phyloP scores from a whole-genome alignment of 2,329 filamentous ascomycete species.

The Aspergillus nomiae region DNA sequence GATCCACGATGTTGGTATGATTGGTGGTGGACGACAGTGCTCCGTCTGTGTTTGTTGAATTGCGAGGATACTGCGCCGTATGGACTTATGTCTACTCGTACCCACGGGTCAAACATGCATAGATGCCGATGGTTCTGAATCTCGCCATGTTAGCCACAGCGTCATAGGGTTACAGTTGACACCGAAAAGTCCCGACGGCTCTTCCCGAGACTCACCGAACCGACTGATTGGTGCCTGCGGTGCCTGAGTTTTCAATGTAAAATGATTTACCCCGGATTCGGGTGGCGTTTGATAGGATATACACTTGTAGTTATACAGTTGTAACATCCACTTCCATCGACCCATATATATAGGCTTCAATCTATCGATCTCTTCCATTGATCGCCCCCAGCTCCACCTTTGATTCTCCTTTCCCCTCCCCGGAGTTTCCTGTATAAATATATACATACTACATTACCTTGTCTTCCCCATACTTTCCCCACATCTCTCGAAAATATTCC shows the following conservation, averaged over 20 bases:
- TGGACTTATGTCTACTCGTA: too few relatives aligned
- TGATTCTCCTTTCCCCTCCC: background rate
- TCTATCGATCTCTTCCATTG: background rate
- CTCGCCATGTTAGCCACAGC: slow-evolving; percentile 12
- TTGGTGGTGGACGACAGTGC: slow-evolving; percentile 3
- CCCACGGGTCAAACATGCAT: too few relatives aligned
- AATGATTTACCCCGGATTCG: background rate
- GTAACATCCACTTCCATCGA: too few relatives aligned
- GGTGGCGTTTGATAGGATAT: background rate
- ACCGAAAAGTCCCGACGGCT: slow-evolving; percentile 10
- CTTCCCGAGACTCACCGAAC: slow-evolving; percentile 5
- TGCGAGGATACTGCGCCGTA: too few relatives aligned
- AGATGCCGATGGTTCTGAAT: too few relatives aligned
- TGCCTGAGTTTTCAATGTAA: too few relatives aligned
- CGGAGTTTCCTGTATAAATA: background rate
- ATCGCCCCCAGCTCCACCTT: background rate
- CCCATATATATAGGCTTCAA: too few relatives aligned
- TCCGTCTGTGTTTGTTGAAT: background rate
- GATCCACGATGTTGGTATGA: background rate
- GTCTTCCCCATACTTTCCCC: background rate
- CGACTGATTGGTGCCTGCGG: too few relatives aligned
- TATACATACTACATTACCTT: background rate
- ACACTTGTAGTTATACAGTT: too few relatives aligned
- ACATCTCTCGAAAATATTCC: background rate
- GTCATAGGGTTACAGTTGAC: slow-evolving; percentile 32